Evolutionary conservation across 2,329 filamentous ascomycete genomes (phyloP), one percentile per base, ranked within the genome.

Genomic region (Paecilomyces formosus): DNA sequence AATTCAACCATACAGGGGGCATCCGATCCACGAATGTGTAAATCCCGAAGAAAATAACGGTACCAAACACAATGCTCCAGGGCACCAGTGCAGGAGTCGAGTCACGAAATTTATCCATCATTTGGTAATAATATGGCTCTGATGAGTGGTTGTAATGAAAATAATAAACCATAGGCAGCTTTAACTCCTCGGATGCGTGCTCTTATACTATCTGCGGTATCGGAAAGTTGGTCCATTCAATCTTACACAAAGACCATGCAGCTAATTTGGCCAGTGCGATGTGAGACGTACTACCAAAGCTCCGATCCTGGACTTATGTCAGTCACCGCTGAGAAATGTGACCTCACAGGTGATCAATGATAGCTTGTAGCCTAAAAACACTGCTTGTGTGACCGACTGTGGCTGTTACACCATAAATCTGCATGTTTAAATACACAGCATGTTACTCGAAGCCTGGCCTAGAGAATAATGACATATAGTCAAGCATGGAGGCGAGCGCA

Each of bases 1-100:
- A 62, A n/a, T 49, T 57, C 21, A 58, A 58, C 58, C 61, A 59
- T 12, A 59, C 6, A 18, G 39, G 39, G 9, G 39, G 39, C 39
- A 45, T 45, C 8, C 39, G 39, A 45, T 45, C 39, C 39, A 45
- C 6, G 1, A 45, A 1, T 18, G n/a, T 45, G 13, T 45, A 18
- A 18, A 45, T 45, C 8, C 15, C 39, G 39, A 45, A 45, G 39
- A 45, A 3, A 45, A 45, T n/a, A 45, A 21, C 15, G 6, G 5
- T 31, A 9, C 39, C 39, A 45, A 45, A n/a, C 39, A 21, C 39
- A 45, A 45, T 6, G n/a, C 15, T 18, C 39, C 39, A 45, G 4
- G 6, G 3, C 18, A 45, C n/a, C 9, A 45, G 39, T 1, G 18
- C 7, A 18, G 1, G 15, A n/a, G 2, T 18, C 9, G 13, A 1